Evolutionary conservation across 441 rosid genomes (phyloP), one percentile per base, ranked within the genome.

Genomic region (Arabidopsis hybrid): DNA sequence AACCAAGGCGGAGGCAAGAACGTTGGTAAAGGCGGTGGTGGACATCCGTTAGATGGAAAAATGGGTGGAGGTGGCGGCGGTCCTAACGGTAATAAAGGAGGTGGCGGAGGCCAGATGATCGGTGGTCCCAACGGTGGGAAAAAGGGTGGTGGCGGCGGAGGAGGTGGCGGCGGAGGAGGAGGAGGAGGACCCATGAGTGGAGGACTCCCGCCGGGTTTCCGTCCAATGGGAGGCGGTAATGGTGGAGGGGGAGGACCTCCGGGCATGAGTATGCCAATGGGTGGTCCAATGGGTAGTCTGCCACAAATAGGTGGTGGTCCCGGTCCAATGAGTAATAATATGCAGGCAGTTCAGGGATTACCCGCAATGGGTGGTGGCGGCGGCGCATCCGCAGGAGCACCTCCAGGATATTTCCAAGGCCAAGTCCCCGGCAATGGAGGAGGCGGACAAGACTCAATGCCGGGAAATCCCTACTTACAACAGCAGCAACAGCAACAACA

Each of bases 341-440:
- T 86, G 67, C 84, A 88, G 1, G 90, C 97, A 2, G 91, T 88
- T 38, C 96, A 85, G 75, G 97, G 97, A 32, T 84, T 90, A 21
- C 92, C 96, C 0, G 84, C 87, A 6, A 69, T 81, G 40, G 88
- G 36, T n/a, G 52, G 52, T 8, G 26, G 26, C 0, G 86, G 82
- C 0, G 86, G 82, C 1, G 65, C 74, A 35, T 35, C 74, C 0
- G 79, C 56, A 5, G 83, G 83, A 10, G 76, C 70, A 7, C 84
- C 76, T 0, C 78, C 80, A 11, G 92, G 90, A 0, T 88, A 89
- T 80, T 86, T 87, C 38, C 96, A 86, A 70, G 97, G 92, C 36
- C 65, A 60, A 40, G 51, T n/a, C 12, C 87, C 90, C 1, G 85
- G 88, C 10, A 86, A 76, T 46, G 80, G 56, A 0, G 82, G 85